These are phyloP conservation scores for Zygotorulaspora sp. DNA, from an alignment of 805 yeast species.

Conservation along the genomic window DNA sequence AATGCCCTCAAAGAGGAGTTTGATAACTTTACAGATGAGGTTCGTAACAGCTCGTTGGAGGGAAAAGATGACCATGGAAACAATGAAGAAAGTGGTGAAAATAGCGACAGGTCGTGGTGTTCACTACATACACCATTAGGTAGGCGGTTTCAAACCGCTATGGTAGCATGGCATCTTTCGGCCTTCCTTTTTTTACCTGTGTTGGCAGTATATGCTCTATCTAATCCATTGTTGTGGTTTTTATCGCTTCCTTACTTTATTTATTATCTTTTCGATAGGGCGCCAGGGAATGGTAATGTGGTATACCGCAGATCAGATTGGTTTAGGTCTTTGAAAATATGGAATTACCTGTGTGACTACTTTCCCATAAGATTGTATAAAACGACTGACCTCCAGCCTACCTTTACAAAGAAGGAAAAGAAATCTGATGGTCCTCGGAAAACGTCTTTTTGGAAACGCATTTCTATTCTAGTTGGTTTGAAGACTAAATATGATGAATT, in stretches of 20 bases:
- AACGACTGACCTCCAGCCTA: conserved; percentile 66
- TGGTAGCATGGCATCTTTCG: conserved; percentile 68
- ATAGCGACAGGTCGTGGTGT: conserved; percentile 41
- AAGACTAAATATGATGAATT: conserved; percentile 26
- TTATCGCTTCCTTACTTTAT: conserved; percentile 57
- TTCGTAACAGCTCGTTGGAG: background rate
- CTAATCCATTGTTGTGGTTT: conserved; percentile 66
- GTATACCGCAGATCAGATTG: conserved; percentile 50
- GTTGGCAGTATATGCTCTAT: conserved; percentile 52
- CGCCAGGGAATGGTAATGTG: conserved; percentile 73
- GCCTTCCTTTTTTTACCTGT: conserved; percentile 52
- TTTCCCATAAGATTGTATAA: conserved; percentile 75
- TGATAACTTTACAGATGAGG: background rate
- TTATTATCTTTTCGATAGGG: conserved; percentile 54
- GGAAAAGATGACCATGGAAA: background rate
- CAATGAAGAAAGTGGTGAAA: background rate
- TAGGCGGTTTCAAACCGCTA: conserved; percentile 61
- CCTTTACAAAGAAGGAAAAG: conserved; percentile 45
- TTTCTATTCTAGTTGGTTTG: conserved; percentile 2
- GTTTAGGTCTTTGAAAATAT: conserved; percentile 54
- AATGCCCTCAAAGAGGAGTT: conserved; percentile 1
- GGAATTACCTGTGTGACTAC: conserved; percentile 71
- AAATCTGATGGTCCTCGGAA: conserved; percentile 6
- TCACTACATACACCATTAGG: conserved; percentile 46
- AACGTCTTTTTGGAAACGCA: conserved; percentile 1